These are phyloP conservation scores for Penicillium waksmanii DNA, from an alignment of 495 filamentous ascomycete species.

Conservation along the genomic window DNA sequence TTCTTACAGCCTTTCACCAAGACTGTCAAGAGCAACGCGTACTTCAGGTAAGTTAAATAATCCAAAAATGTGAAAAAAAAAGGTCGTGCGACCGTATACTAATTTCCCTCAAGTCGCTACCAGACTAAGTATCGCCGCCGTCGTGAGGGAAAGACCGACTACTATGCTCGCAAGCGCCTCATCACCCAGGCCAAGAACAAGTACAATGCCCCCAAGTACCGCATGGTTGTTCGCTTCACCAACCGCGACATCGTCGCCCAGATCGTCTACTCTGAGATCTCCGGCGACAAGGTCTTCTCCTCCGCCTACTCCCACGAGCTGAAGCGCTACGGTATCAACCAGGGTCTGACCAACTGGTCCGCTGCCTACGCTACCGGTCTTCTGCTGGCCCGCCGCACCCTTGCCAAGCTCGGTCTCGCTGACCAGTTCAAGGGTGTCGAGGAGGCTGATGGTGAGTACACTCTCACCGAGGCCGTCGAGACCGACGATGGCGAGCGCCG, in stretches of 20 bases:
- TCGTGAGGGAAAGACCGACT: slow-evolving; percentile 97
- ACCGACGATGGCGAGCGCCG: slow-evolving; percentile 81
- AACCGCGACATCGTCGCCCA: slow-evolving; percentile 99
- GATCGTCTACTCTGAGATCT: slow-evolving; percentile 95
- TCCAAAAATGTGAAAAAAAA: background rate
- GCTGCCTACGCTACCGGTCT: slow-evolving; percentile 97
- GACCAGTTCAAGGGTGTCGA: slow-evolving; percentile 91
- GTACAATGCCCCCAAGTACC: slow-evolving; percentile 99
- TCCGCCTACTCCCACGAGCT: slow-evolving; percentile 98
- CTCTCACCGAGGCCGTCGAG: slow-evolving; percentile 88
- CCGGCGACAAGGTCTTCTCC: slow-evolving; percentile 93
- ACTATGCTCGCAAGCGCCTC: slow-evolving; percentile 99
- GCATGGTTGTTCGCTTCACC: slow-evolving; percentile 99
- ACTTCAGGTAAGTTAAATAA: slow-evolving; percentile 79
- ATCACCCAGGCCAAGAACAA: slow-evolving; percentile 99
- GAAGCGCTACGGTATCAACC: slow-evolving; percentile 91
- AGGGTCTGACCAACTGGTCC: slow-evolving; percentile 99
- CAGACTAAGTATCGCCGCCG: slow-evolving; percentile 99
- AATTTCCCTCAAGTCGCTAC: slow-evolving; percentile 70
- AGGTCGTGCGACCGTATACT: slow-evolving; percentile 24
- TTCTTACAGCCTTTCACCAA: slow-evolving; percentile 86
- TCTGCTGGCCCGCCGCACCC: slow-evolving; percentile 91
- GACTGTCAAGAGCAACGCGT: slow-evolving; percentile 92
- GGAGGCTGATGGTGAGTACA: slow-evolving; percentile 93
- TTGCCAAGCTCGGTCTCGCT: slow-evolving; percentile 94